Percentiles rank a stretch among this genome's conserved stretches.
phyloP scores from a whole-genome alignment of 768 basidiomycete species.

The Tulasnella sp. region DNA sequence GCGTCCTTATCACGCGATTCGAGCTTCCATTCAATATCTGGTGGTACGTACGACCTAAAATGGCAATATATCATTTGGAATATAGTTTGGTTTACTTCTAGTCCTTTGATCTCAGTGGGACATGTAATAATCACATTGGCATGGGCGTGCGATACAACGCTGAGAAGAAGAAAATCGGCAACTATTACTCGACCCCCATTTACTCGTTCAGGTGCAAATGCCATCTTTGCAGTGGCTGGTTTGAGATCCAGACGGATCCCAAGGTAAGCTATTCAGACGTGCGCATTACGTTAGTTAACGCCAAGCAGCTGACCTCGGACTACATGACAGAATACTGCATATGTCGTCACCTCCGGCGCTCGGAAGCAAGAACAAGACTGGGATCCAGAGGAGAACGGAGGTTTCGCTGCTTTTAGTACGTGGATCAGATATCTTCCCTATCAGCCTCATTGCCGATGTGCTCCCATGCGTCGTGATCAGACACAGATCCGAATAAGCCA shows the following conservation, averaged over 20 bases:
- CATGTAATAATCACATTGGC: slow-evolving; percentile 93
- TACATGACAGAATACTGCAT: slow-evolving; percentile 71
- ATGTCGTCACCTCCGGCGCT: slow-evolving; percentile 89
- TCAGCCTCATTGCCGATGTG: slow-evolving; percentile 55
- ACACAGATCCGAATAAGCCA: slow-evolving; percentile 19
- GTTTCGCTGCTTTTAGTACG: slow-evolving; percentile 75
- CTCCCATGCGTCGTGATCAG: slow-evolving; percentile 23
- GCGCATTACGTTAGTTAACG: background rate
- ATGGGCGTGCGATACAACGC: slow-evolving; percentile 99
- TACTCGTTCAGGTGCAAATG: slow-evolving; percentile 97
- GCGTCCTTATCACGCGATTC: slow-evolving; percentile 90
- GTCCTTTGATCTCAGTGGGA: slow-evolving; percentile 45
- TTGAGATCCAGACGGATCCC: slow-evolving; percentile 95
- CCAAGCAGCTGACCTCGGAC: background rate
- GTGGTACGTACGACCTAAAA: slow-evolving; percentile 45
- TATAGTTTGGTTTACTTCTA: background rate
- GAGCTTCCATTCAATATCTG: slow-evolving; percentile 95
- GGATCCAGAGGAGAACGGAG: slow-evolving; percentile 94
- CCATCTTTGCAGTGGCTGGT: slow-evolving; percentile 92
- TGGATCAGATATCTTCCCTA: slow-evolving; percentile 24
- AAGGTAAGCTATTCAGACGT: slow-evolving; percentile 45
- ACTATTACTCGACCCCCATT: slow-evolving; percentile 90
- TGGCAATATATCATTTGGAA: too few species aligned
- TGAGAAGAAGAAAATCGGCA: slow-evolving; percentile 94
- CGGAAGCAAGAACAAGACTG: slow-evolving; percentile 91